Evolutionary conservation across 805 yeast genomes (phyloP), one percentile per base, ranked within the genome.

Genomic region (Cyberlindnera mississippiensis): DNA sequence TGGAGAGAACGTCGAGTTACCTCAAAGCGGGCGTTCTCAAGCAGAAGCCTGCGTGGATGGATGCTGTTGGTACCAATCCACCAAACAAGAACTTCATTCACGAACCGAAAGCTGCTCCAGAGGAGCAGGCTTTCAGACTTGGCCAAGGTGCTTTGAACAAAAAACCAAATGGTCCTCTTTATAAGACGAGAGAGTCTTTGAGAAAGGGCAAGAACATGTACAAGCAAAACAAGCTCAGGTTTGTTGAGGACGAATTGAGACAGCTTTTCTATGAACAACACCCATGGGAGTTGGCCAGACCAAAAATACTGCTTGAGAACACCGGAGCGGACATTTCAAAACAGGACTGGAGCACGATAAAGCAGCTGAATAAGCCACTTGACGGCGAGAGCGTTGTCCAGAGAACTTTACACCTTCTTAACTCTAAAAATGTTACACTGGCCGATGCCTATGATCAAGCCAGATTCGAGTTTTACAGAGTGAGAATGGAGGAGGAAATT

Each of bases 211-310:
- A 40, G 38, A 43, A 49, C 43, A 35, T 44, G 15, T 51, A 40
- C 30, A 49, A 50, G 10, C 39, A 50, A 18, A 37, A 45, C n/a
- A 50, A 50, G 33, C 51, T 68, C 29, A 50, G 49, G 18, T 68
- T 56, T 43, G 57, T 67, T 5, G 74, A 91, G 63, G 99, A 93
- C 64, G 79, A 82, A 53, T 65, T 93, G 52, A 78, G 99, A 67
- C 72, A 76, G 35, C 69, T 85, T 18, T 93, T 93, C 58, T 91
- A 82, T 63, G 79, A 80, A 45, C 96, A 90, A 60, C 99, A 93
- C 64, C 99, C 99, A 6, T 93, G 99, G 99, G 99, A 93, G 65
- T 69, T 90, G 40, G 87, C 98, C 2, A 76, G 95, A 52, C 96
- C 98, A 12, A 86, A 85, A 60, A 72, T 78, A 22, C 66, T 93